Base-by-base conservation (phyloP, 2,329 filamentous ascomycete species). In the Penicillium sp. region DNA sequence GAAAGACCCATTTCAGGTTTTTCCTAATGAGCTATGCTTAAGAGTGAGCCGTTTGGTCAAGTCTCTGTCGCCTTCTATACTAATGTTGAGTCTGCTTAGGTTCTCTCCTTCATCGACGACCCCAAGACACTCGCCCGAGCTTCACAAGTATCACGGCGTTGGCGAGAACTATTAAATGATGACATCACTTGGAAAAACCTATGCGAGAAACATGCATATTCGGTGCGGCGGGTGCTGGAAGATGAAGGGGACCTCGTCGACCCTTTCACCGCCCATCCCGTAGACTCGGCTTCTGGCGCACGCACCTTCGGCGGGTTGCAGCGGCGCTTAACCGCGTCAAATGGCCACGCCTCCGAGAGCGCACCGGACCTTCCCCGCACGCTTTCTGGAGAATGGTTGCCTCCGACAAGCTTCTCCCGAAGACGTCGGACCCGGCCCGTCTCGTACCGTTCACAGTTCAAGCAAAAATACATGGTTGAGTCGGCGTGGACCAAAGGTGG, bases 121-220 rank as follows among this genome's bases (percentile, higher is more conserved):
- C 92, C 94, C 1, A 94, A 92, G 72, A 95, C 95, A 3, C 82
- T 99, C 46, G 93, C 92, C 39, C 85, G 94, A 71, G 90, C 94
- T 51, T 96, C 93, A 5, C 93, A 97, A 73, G 94, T 99, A n/a
- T 99, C 94, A 53, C 87, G 87, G 63, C 85, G 92, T 72, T 99
- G 94, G 94, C 85, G 91, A 61, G 92, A 97, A 74, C 82, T 99
- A 8, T 82, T 99, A 49, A 93, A 89, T 70, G 94, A 99, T 73
- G 94, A 99, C 74, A 92, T 97, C 77, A 96, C 94, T 1, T 99
- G 94, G 94, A 97, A 96, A 79, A 91, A 94, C 60, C 82, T 99
- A 21, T 97, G 93, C 72, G 91, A 95, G 63, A 97, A 96, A 76
- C 93, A 96, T 73, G 92, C 94, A 60, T 99, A 96, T 74, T 91